phyloP scores from a whole-genome alignment of 2,329 filamentous ascomycete genomes.

The Aciculosporium take region DNA sequence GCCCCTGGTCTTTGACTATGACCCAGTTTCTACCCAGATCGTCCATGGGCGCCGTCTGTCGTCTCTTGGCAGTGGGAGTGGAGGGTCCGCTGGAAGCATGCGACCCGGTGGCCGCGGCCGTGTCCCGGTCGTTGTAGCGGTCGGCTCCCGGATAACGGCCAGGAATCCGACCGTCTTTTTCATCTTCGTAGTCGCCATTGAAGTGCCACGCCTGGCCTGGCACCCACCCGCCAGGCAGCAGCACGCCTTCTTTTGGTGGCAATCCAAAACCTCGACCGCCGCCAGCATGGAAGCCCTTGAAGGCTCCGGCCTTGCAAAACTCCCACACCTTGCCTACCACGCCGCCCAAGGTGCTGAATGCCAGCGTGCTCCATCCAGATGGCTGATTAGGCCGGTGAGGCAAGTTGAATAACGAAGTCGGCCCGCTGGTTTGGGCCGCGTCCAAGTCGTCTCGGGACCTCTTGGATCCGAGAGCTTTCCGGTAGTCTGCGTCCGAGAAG shows the following conservation, averaged over 20 bases:
- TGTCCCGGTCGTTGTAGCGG: conserved; percentile 6
- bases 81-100: conserved; percentile 19
- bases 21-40: conserved; percentile 58
- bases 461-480: conserved; percentile 36
- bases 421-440: conserved; percentile 16
- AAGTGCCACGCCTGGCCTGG: conserved; percentile 1
- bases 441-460: conserved; percentile 24
- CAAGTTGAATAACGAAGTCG: conserved; percentile 19
- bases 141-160: conserved; percentile 21
- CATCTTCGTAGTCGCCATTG: conserved; percentile 11
- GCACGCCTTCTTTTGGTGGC: conserved; percentile 14
- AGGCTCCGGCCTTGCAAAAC: conserved; percentile 62
- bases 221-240: conserved; percentile 9
- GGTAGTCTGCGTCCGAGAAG: conserved; percentile 43
- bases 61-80: conserved; percentile 37
- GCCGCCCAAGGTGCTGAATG: conserved; percentile 48
- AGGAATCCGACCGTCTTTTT: conserved; percentile 11
- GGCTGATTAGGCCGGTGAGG: conserved; percentile 16
- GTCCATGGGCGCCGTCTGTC: conserved; percentile 38
- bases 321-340: conserved; percentile 70
- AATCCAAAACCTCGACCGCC: conserved; percentile 60
- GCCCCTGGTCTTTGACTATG: conserved; percentile 40
- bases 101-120: conserved; percentile 16
- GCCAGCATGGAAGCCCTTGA: conserved; percentile 76
- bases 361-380: conserved; percentile 40